phyloP scores from a whole-genome alignment of 345 rosid species.

The Toxicodendron radicans region DNA sequence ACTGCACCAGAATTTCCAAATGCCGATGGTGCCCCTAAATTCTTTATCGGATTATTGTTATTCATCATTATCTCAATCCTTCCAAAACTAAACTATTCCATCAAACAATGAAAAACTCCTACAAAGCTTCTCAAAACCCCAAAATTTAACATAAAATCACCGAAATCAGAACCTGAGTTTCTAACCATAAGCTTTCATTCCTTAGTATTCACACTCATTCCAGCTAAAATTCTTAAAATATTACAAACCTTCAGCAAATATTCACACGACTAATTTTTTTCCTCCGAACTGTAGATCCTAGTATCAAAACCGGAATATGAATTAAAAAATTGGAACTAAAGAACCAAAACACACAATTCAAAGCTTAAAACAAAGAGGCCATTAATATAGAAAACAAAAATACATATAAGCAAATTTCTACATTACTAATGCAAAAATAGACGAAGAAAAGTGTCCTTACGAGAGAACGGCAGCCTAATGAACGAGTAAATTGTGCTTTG shows the following conservation, averaged over 20 bases:
- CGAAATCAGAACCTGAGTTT: not conserved
- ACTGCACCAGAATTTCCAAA: constrained; percentile 34
- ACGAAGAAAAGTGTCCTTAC: not conserved
- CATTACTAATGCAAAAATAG: not conserved
- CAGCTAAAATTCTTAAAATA: constrained; percentile 5
- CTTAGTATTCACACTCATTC: not conserved
- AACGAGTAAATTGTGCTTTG: not conserved
- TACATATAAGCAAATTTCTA: not conserved
- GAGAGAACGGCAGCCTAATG: not conserved
- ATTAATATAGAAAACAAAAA: not conserved
- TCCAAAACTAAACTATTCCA: constrained; percentile 21
- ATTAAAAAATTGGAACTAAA: not conserved
- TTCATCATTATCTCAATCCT: constrained; percentile 30
- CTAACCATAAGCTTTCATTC: constrained; percentile 1
- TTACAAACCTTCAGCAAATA: not conserved
- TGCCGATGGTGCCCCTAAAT: constrained; percentile 31
- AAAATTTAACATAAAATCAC: constrained; percentile 10
- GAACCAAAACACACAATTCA: not conserved
- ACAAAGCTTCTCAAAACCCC: constrained; percentile 15
- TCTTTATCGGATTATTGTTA: constrained; percentile 33
- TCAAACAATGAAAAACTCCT: constrained; percentile 10
- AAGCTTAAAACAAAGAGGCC: not conserved
- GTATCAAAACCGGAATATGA: not conserved
- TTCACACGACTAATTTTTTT: not conserved
- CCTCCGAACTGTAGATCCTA: not conserved